phyloP scores from a whole-genome alignment of 2,329 filamentous ascomycete species.

The Fonsecaea monophora region DNA sequence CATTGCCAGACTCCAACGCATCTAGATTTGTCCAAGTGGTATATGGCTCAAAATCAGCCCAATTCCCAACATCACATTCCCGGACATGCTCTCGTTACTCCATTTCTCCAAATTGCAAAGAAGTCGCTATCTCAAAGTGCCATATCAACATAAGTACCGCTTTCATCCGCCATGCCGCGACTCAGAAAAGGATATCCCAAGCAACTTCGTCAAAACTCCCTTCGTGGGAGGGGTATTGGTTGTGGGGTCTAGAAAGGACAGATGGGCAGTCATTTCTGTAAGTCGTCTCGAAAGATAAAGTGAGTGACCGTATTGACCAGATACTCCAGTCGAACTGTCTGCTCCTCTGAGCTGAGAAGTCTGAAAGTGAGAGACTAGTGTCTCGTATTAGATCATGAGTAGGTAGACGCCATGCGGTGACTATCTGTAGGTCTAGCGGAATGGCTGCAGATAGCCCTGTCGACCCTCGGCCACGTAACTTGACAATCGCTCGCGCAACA shows the following conservation, averaged over 20 bases:
- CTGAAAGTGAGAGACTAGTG: neutral
- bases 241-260: neutral
- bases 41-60: neutral
- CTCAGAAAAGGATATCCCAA: neutral
- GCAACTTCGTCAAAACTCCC: neutral
- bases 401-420: neutral
- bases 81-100: neutral
- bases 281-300: neutral
- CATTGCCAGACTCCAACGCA: neutral
- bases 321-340: neutral
- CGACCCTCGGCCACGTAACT: neutral
- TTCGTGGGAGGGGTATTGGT: neutral
- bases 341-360: neutral
- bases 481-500: neutral
- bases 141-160: neutral
- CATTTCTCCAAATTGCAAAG: neutral
- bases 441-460: neutral
- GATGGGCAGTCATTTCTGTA: neutral
- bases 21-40: neutral
- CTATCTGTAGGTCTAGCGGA: neutral
- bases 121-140: neutral
- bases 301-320: neutral
- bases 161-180: neutral
- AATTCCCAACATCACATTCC: neutral
- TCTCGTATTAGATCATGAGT: neutral